Evolutionary conservation across 176 grass and related monocot genomes (phyloP).

Genomic region (Thalia dealbata): DNA sequence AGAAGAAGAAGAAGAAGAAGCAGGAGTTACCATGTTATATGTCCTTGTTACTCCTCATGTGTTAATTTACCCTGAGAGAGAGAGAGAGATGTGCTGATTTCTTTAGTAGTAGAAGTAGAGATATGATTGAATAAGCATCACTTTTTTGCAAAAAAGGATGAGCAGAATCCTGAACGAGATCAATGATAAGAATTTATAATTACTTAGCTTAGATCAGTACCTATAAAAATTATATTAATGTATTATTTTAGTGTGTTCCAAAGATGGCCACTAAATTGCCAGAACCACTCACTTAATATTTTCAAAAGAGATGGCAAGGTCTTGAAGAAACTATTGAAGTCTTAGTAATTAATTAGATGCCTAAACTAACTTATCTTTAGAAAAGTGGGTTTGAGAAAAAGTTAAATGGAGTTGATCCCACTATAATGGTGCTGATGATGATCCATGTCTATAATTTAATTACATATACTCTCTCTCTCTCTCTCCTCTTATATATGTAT

Average conservation of each 20-base stretch:
- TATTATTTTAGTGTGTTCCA: background rate
- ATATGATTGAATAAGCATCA: background rate
- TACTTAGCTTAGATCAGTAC: background rate
- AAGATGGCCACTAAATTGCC: background rate
- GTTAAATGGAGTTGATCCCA: slow-evolving; percentile 14
- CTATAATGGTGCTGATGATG: slow-evolving; percentile 16
- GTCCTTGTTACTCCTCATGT: too few species aligned
- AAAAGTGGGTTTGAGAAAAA: background rate
- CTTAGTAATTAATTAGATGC: background rate
- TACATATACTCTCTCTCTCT: too few species aligned
- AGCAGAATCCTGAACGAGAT: slow-evolving; percentile 1
- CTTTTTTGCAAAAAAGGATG: background rate
- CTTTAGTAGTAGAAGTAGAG: background rate
- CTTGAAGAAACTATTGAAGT: background rate
- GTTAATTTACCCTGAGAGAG: too few species aligned
- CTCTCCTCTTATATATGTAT: background rate
- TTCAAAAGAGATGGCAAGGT: background rate
- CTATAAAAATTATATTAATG: background rate
- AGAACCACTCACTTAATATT: background rate
- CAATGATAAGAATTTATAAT: background rate
- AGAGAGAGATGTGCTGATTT: background rate
- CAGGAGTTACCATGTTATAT: too few species aligned
- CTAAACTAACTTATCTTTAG: slow-evolving; percentile 21
- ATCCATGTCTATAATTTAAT: background rate
- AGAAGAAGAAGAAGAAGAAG: too few species aligned